Percentiles rank a stretch among this genome's conserved stretches.
Conservation (phyloP, 345 rosid species). For the Clausena lansium region DNA sequence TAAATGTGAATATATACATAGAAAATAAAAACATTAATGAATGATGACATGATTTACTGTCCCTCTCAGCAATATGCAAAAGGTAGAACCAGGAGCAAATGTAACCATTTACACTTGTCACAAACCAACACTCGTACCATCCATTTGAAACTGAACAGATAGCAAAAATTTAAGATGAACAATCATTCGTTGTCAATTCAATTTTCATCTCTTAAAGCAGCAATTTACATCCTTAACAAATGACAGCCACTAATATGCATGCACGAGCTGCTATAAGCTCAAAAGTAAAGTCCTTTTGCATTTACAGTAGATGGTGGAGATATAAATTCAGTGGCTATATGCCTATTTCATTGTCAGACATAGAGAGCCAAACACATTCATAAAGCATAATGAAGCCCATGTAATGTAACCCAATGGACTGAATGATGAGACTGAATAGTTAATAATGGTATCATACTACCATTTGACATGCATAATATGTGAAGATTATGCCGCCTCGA, state of each 20-base stretch:
- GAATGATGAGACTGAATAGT: not conserved
- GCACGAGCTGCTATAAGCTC: not conserved
- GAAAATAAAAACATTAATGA: constrained; percentile 7
- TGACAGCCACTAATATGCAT: not conserved
- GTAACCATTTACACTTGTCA: not conserved
- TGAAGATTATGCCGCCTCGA: constrained; percentile 64
- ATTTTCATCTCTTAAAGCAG: not conserved
- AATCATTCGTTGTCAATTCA: not conserved
- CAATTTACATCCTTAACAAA: not conserved
- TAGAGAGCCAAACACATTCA: not conserved
- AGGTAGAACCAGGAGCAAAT: not conserved
- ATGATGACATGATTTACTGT: not conserved
- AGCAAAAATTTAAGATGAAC: not conserved
- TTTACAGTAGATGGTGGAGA: not conserved
- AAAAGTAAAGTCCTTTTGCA: not conserved
- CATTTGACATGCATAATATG: constrained; percentile 69
- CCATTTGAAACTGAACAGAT: not conserved
- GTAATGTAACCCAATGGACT: not conserved
- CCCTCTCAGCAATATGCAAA: not conserved
- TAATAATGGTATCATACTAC: constrained; percentile 30
- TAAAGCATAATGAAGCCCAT: not conserved
- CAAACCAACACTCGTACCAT: not conserved
- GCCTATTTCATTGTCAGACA: not conserved
- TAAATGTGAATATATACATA: not conserved
- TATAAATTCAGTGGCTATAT: not conserved